phyloP scores from a whole-genome alignment of 2,329 filamentous ascomycete genomes.

The Paracorniculantispora psalliotae region DNA sequence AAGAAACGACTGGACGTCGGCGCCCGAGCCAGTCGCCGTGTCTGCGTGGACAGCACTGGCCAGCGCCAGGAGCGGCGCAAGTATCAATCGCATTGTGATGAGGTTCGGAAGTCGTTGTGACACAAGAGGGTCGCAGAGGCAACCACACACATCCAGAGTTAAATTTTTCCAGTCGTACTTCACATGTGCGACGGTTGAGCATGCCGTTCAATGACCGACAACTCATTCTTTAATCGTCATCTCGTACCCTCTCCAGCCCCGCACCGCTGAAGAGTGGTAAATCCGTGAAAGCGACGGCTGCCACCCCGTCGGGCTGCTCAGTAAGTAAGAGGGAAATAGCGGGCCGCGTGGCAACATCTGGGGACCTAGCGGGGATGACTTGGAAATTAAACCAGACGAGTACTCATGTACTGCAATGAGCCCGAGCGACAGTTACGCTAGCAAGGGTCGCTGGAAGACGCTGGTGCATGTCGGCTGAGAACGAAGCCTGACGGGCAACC shows the following conservation, averaged over 20 bases:
- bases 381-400: background rate
- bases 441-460: background rate
- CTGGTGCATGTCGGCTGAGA: background rate
- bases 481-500: constrained; percentile 1
- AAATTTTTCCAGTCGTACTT: background rate
- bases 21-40: background rate
- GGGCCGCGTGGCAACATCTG: background rate
- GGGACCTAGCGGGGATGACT: background rate
- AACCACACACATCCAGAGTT: background rate
- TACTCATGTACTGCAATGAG: background rate
- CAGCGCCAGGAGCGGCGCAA: background rate
- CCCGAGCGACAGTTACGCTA: background rate
- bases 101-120: background rate
- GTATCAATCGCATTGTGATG: background rate
- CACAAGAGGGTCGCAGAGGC: background rate
- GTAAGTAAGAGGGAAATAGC: too few species aligned
- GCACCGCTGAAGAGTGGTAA: background rate
- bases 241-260: background rate
- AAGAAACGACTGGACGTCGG: background rate
- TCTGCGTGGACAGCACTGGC: background rate
- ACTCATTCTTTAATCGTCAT: background rate
- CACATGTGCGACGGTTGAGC: background rate
- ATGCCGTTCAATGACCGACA: background rate
- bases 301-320: too few species aligned
- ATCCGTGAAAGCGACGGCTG: background rate